Evolutionary conservation across 257 asterid genomes (phyloP).

Genomic region (Salvia rosmarinus): DNA sequence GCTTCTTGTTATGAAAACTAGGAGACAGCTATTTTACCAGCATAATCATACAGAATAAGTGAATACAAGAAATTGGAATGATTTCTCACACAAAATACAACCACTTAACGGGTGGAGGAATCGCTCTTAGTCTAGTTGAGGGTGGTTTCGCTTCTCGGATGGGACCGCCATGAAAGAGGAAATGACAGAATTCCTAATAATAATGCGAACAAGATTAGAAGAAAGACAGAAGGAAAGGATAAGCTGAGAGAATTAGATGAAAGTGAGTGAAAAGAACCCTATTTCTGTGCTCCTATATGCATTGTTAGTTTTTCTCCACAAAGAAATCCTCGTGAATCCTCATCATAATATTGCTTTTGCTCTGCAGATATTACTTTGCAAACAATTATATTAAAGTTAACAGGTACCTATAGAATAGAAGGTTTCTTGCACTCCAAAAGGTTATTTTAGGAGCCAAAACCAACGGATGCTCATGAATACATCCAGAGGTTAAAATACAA

Average conservation of each 20-base stretch:
- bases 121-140: not conserved
- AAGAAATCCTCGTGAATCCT: not conserved
- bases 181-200: not conserved
- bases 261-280: not conserved
- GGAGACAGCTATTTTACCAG: no score
- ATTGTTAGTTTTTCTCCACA: not conserved
- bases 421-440: constrained; percentile 1
- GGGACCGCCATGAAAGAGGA: not conserved
- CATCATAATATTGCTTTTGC: not conserved
- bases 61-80: not conserved
- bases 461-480: not conserved
- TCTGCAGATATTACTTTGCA: constrained; percentile 3
- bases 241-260: not conserved
- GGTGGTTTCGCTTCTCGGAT: not conserved
- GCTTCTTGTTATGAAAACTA: no score
- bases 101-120: not conserved
- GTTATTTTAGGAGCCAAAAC: not conserved
- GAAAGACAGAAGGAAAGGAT: not conserved
- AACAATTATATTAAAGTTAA: constrained; percentile 3
- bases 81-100: not conserved
- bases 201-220: not conserved
- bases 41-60: not conserved
- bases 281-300: not conserved
- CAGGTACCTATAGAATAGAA: not conserved
- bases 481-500: not conserved